Conservation (phyloP, 2,329 filamentous ascomycete species). For the Chlorencoelia australis region DNA sequence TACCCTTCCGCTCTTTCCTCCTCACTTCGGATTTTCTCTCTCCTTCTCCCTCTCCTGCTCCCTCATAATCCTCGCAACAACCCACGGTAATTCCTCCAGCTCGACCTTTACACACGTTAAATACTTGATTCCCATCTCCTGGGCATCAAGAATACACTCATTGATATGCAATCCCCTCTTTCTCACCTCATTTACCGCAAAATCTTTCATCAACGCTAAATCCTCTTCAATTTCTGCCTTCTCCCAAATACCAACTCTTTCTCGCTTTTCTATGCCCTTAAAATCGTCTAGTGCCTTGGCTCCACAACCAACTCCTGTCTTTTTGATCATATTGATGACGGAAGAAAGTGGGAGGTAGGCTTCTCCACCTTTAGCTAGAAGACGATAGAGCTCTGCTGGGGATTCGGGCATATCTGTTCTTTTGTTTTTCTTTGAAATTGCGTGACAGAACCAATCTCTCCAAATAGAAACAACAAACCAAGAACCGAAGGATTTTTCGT, state of each 20-base stretch:
- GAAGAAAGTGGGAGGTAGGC: constrained; percentile 12
- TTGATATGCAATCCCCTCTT: constrained; percentile 13
- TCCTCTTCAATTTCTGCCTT: constrained; percentile 8
- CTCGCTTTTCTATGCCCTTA: background rate
- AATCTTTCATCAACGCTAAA: constrained; percentile 15
- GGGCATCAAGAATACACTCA: constrained; percentile 14
- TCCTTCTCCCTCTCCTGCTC: background rate
- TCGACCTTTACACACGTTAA: constrained; percentile 19
- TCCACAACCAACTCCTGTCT: background rate
- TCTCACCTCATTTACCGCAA: constrained; percentile 12
- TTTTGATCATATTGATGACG: background rate
- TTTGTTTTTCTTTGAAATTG: no score
- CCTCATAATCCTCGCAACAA: background rate
- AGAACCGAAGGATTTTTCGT: constrained; percentile 19
- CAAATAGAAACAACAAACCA: constrained; percentile 17
- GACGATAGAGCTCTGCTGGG: constrained; percentile 12
- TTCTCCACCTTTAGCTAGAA: constrained; percentile 14
- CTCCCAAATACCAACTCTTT: constrained; percentile 1
- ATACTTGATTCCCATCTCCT: constrained; percentile 13
- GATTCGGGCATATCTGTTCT: no score
- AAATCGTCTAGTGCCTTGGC: background rate
- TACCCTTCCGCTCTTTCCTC: no score
- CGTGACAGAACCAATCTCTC: constrained; percentile 19
- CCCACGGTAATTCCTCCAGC: constrained; percentile 18
- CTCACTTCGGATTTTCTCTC: no score